Base-by-base conservation (phyloP, 495 filamentous ascomycete species). In the Penicillium cinerascens region DNA sequence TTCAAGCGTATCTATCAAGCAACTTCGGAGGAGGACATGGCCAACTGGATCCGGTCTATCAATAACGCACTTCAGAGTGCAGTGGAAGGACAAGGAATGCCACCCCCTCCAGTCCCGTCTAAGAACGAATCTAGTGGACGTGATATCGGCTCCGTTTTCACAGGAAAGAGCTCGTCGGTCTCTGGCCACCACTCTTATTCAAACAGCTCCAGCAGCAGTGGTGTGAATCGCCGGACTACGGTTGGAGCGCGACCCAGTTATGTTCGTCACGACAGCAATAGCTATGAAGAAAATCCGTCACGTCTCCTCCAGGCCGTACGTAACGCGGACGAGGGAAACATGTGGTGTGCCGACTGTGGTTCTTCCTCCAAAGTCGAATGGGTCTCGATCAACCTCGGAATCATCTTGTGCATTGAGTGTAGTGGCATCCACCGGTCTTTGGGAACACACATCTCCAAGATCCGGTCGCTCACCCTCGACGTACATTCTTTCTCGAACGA, bases 1-100 rank as follows among this genome's bases (percentile, higher is more conserved):
- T 99, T 84, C 72, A 97, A 93, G 60, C 87, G 93, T 44, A 92
- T 97, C 20, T 99, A 97, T 60, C 93, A 99, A 70, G 95, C 93
- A 55, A 95, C 92, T 17, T 96, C 92, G 0, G 95, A 96, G 67
- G 93, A 97, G 23, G 93, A 99, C 61, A 96, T 97, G 92, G 88
- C 84, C 57, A 92, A 81, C 61, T 99, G 93, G 93, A 97, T 99
- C 58, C 80, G 84, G 17, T 88, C 93, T 26, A 92, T 99, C 70
- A 97, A 97, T 67, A 99, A 97, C 65, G 93, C 93, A 16, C 76
- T 97, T 26, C 93, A 97, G 63, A 95, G 88, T 69, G 95, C 93
- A 1, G 87, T 97, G 16, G 93, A 99, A 73, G 86, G 87, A 5
- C 82, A 86, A 54, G 85, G 82, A 37, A 64, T 75, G 51, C 73